Percentiles rank a stretch among this genome's conserved stretches.
phyloP scores from a whole-genome alignment of 768 basidiomycete genomes.

The Fibroporia radiculosa region DNA sequence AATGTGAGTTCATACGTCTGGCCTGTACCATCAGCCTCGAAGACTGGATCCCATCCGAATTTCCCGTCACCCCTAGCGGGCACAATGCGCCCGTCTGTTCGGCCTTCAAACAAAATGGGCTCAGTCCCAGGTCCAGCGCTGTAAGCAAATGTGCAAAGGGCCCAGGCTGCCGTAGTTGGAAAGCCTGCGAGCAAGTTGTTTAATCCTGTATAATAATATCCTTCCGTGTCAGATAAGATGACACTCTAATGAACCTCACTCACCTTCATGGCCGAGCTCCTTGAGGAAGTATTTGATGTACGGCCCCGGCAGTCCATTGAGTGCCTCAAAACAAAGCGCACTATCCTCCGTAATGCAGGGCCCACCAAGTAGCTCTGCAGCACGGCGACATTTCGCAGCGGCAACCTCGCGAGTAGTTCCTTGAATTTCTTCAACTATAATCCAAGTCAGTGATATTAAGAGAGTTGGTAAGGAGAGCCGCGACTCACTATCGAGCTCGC shows the following conservation, averaged over 20 bases:
- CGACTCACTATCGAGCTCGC: constrained; percentile 69
- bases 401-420: constrained; percentile 91
- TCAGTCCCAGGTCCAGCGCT: constrained; percentile 74
- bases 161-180: constrained; percentile 70
- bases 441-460: not conserved
- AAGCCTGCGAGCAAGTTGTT: constrained; percentile 80
- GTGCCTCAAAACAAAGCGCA: constrained; percentile 82
- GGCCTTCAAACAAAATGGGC: constrained; percentile 80
- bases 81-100: constrained; percentile 86
- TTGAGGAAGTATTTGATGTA: constrained; percentile 94
- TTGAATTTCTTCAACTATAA: constrained; percentile 88
- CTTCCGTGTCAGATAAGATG: not conserved
- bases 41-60: constrained; percentile 92
- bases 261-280: constrained; percentile 78
- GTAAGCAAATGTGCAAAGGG: constrained; percentile 95
- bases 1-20: constrained; percentile 54
- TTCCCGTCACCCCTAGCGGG: constrained; percentile 65
- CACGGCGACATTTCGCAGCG: constrained; percentile 74
- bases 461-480: not conserved
- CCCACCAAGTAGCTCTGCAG: constrained; percentile 68
- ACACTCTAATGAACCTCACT: constrained; percentile 10
- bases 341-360: constrained; percentile 88
- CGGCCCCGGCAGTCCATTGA: constrained; percentile 89
- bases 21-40: constrained; percentile 68
- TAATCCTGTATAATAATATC: constrained; percentile 39